Base-by-base conservation (phyloP, 345 rosid genomes). In the Leavenworthia alabamica region DNA sequence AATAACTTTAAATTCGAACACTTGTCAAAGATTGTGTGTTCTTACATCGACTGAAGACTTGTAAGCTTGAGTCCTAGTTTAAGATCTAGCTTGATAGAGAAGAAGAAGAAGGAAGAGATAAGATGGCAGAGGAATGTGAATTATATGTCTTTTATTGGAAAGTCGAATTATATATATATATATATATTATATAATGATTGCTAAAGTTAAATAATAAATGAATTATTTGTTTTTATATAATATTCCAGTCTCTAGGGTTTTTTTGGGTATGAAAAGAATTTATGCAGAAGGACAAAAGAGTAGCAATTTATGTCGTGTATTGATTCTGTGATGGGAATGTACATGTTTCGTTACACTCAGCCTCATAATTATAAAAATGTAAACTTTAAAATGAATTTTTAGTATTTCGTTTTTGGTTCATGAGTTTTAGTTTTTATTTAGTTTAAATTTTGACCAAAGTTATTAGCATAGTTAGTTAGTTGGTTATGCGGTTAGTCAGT, bases 221-320 rank as follows among this genome's bases (percentile, higher is more conserved):
- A 43, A 17, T 43, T 31, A 15, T n/a, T n/a, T 58, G 11, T 29
- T 11, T 49, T 42, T 59, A 14, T 46, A n/a, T 41, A 14, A 17
- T 69, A 61, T 54, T 60, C 43, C 36, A 45, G 23, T 69, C 39
- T 8, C 68, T 70, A 70, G 74, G 74, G 74, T 20, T 69, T 69
- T 43, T 50, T 53, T 54, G 48, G 63, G 74, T 70, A 70, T 70
- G 58, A 70, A 62, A 55, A 64, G 74, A 70, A 70, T 70, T 70
- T 70, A 55, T 62, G 64, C 68, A 61, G 35, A 36, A 62, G 16
- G 58, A 70, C 68, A 70, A 54, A 70, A 70, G 68, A 55, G 42
- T 63, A 14, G 57, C 36, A 46, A 37, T 54, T 62, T 46, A 62
- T 70, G 48, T 61, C 50, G 47, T 50, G 55, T 60, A 60, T 32